A percentile compares a stretch with the other conserved stretches of the same genome.
Conservation (phyloP, 306 rosid species). For the Pterocarpus macrocarpus region DNA sequence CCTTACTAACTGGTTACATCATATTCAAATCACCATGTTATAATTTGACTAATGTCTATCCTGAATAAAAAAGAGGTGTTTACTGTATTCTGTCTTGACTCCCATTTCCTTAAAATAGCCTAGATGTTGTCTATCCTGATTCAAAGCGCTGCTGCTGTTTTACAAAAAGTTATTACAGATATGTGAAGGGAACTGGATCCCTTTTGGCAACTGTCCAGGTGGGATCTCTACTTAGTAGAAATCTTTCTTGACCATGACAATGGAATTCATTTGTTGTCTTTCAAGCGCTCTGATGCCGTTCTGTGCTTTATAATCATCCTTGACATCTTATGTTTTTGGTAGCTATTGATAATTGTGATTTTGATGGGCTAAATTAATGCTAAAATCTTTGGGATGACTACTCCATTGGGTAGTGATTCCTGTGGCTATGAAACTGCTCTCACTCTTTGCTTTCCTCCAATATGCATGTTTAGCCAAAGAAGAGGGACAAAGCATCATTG, state of each 20-base stretch:
- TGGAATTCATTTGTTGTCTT: constrained; percentile 19
- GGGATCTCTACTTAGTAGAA: constrained; percentile 24
- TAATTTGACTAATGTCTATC: constrained; percentile 3
- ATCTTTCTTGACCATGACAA: constrained; percentile 13
- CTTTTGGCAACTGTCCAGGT: constrained; percentile 89
- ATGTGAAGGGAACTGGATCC: constrained; percentile 96
- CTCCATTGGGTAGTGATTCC: neutral
- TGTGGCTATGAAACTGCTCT: neutral
- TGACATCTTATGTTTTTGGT: constrained; percentile 7
- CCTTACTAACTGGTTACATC: constrained; percentile 16
- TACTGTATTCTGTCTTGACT: constrained; percentile 19
- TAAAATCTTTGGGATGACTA: constrained; percentile 28
- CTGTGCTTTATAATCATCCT: constrained; percentile 28
- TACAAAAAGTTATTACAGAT: constrained; percentile 91
- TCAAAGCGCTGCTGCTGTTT: constrained; percentile 96
- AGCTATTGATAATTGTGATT: constrained; percentile 7
- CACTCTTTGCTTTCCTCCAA: constrained; percentile 18
- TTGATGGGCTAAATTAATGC: constrained; percentile 29
- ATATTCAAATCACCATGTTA: constrained; percentile 21
- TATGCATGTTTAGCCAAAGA: constrained; percentile 67
- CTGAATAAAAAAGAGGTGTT: neutral
- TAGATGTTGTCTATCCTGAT: constrained; percentile 91
- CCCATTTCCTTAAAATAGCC: constrained; percentile 53
- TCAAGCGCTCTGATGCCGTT: constrained; percentile 4
- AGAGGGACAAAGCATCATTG: constrained; percentile 73